A percentile compares a stretch with the other conserved stretches of the same genome.
These are phyloP conservation scores for Apiotrichum domesticum DNA, from an alignment of 1,284 basidiomycete species.

Conservation along the genomic window DNA sequence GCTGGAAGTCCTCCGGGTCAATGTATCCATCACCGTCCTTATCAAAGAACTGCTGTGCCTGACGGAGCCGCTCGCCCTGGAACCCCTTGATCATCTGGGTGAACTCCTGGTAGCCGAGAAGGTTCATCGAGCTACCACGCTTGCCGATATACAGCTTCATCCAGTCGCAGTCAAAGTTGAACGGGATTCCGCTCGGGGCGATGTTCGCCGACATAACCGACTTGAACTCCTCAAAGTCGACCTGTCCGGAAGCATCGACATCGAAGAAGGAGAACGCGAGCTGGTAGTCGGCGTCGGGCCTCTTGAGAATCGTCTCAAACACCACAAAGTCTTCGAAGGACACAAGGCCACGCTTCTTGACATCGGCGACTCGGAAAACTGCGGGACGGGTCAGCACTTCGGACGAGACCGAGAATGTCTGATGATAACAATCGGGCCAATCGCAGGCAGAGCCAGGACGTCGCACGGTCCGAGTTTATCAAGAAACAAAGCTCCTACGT, in stretches of 20 bases:
- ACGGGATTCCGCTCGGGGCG: constrained; percentile 63
- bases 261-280: constrained; percentile 96
- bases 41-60: constrained; percentile 87
- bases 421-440: not conserved
- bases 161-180: constrained; percentile 94
- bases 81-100: constrained; percentile 90
- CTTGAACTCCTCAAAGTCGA: constrained; percentile 90
- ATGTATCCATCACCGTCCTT: constrained; percentile 85
- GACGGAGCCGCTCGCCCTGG: constrained; percentile 87
- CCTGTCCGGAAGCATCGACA: constrained; percentile 77
- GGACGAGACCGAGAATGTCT: not conserved
- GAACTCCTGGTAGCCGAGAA: constrained; percentile 91
- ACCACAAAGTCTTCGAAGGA: constrained; percentile 92
- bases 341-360: constrained; percentile 65
- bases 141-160: constrained; percentile 88
- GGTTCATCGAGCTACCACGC: constrained; percentile 70
- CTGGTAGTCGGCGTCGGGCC: constrained; percentile 86
- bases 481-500: constrained; percentile 13
- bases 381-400: constrained; percentile 17
- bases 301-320: constrained; percentile 65
- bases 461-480: no score
- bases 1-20: constrained; percentile 81
- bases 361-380: constrained; percentile 85
- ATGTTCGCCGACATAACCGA: constrained; percentile 76
- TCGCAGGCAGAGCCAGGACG: no score